Conservation (phyloP, 805 yeast species). For the Sugiyamaella americana region DNA sequence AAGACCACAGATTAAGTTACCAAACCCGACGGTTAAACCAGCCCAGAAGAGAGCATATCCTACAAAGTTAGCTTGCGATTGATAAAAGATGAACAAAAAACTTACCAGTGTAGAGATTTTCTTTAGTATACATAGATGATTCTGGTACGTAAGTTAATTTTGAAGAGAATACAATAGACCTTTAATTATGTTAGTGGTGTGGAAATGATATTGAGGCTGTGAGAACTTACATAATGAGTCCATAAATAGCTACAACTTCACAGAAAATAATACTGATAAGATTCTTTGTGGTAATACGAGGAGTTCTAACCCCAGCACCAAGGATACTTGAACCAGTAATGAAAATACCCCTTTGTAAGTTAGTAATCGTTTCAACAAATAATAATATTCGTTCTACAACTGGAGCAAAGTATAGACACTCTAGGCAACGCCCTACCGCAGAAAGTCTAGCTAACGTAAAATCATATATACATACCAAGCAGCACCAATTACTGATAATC, state of each 20-base stretch:
- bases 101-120: constrained; percentile 75
- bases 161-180: constrained; percentile 88
- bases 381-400: not conserved
- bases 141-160: constrained; percentile 64
- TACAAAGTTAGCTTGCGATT: not conserved
- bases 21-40: constrained; percentile 88
- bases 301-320: constrained; percentile 98
- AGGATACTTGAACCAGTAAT: constrained; percentile 89
- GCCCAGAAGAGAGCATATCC: constrained; percentile 96
- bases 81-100: not conserved
- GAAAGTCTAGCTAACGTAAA: not conserved
- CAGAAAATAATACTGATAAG: constrained; percentile 95
- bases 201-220: constrained; percentile 2
- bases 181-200: not conserved
- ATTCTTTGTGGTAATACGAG: constrained; percentile 95
- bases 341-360: constrained; percentile 63
- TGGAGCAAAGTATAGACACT: not conserved
- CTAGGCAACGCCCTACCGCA: not conserved
- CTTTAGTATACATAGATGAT: constrained; percentile 62
- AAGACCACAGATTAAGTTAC: constrained; percentile 92
- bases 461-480: constrained; percentile 57
- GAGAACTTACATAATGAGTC: constrained; percentile 62
- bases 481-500: constrained; percentile 92
- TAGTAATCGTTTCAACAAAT: too few species aligned
- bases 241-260: constrained; percentile 98